Conservation (phyloP, 345 rosid genomes). For the Gossypium sturtianum region DNA sequence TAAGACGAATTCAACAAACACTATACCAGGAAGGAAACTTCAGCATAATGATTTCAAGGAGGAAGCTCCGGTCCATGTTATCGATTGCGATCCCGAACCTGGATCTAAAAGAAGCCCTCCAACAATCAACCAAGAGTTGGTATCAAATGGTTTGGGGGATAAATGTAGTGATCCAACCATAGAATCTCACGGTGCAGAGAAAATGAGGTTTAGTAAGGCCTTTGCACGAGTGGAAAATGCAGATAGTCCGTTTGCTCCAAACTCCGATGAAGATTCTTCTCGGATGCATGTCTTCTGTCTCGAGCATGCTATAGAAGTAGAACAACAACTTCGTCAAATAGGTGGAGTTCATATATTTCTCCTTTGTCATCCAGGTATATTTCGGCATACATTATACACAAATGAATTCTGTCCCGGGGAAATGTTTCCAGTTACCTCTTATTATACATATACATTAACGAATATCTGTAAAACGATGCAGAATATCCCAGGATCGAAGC, state of each 20-base stretch:
- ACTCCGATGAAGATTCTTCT: conserved; percentile 70
- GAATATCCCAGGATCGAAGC: conserved; percentile 87
- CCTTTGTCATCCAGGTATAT: conserved; percentile 86
- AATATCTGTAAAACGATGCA: conserved; percentile 34
- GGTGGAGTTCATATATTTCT: conserved; percentile 80
- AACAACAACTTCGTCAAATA: conserved; percentile 62
- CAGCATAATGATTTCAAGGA: conserved; percentile 15
- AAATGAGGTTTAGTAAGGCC: conserved; percentile 24
- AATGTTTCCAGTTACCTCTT: no score
- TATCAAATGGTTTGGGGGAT: conserved; percentile 24
- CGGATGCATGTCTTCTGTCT: conserved; percentile 91
- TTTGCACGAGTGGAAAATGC: conserved; percentile 23
- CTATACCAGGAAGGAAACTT: conserved; percentile 23
- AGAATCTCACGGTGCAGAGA: conserved; percentile 28
- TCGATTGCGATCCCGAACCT: conserved; percentile 22
- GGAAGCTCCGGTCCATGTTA: conserved; percentile 28
- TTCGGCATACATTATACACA: neutral
- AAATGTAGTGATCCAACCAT: conserved; percentile 17
- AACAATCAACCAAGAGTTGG: no score
- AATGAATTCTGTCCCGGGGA: neutral
- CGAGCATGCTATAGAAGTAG: conserved; percentile 92
- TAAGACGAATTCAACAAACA: conserved; percentile 22
- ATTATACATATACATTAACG: conserved; percentile 12
- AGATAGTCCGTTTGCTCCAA: conserved; percentile 34
- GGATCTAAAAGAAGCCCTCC: no score